Percentiles rank a stretch among this genome's conserved stretches.
These are phyloP conservation scores for Hirsutella rhossiliensis DNA, from an alignment of 2,329 filamentous ascomycete species.

Conservation along the genomic window DNA sequence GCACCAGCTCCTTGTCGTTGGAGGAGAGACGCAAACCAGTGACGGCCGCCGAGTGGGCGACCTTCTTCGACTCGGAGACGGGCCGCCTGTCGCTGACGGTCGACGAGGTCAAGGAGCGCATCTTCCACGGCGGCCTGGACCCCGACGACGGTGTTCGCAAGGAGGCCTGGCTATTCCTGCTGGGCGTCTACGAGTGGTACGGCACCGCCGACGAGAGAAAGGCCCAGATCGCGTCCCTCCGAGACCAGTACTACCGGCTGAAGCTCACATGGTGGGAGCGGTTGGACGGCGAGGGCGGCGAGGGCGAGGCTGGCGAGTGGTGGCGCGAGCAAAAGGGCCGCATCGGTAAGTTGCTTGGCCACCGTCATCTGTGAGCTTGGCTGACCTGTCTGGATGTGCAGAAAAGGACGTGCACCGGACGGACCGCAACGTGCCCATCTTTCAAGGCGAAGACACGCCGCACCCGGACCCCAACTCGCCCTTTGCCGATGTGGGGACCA, in stretches of 20 bases:
- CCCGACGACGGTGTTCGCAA: conserved; percentile 85
- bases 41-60: conserved; percentile 77
- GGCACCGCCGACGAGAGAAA: conserved; percentile 77
- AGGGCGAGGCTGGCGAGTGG: conserved; percentile 78
- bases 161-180: conserved; percentile 89
- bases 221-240: conserved; percentile 68
- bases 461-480: conserved; percentile 94
- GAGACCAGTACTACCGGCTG: conserved; percentile 87
- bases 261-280: conserved; percentile 97
- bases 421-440: conserved; percentile 88
- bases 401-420: conserved; percentile 98
- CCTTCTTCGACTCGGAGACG: conserved; percentile 66
- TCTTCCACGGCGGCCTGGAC: conserved; percentile 89
- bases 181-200: conserved; percentile 90
- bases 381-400: conserved; percentile 26
- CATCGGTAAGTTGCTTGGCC: conserved; percentile 63
- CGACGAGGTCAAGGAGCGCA: conserved; percentile 92
- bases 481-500: conserved; percentile 85
- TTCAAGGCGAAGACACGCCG: conserved; percentile 89
- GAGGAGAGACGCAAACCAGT: conserved; percentile 69
- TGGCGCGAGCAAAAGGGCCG: conserved; percentile 90
- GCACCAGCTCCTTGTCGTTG: conserved; percentile 59
- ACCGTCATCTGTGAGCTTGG: background rate
- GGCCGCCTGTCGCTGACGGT: conserved; percentile 68
- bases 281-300: conserved; percentile 69